phyloP scores from a whole-genome alignment of 129 eudicot species.

The Kitagawia praeruptora region DNA sequence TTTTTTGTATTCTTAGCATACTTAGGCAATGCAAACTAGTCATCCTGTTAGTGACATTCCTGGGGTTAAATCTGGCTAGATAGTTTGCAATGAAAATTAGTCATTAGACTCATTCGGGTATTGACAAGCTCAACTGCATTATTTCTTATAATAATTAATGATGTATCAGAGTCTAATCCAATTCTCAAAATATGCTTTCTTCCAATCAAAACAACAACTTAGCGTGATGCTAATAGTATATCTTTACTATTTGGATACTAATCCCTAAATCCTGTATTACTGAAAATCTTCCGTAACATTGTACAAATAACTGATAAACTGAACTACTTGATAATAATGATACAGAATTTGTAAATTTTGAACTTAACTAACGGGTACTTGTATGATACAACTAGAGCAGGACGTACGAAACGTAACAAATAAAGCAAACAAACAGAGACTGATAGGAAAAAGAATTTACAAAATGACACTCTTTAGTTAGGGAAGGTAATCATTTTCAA shows the following conservation, averaged over 20 bases:
- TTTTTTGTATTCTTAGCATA: too few relatives aligned
- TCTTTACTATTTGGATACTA: too few relatives aligned
- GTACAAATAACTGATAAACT: too few relatives aligned
- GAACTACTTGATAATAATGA: not conserved
- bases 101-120: not conserved
- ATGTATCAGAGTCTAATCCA: too few relatives aligned
- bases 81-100: not conserved
- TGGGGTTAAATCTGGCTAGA: not conserved
- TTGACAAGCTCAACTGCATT: not conserved
- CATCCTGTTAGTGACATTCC: not conserved
- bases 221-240: too few relatives aligned
- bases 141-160: too few relatives aligned
- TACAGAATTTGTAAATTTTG: not conserved
- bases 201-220: too few relatives aligned
- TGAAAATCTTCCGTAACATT: not conserved
- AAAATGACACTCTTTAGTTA: conserved; percentile 14
- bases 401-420: not conserved
- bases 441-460: not conserved
- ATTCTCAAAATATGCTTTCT: too few relatives aligned
- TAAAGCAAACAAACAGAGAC: not conserved
- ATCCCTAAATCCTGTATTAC: too few relatives aligned
- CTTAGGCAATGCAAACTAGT: too few relatives aligned
- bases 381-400: not conserved
- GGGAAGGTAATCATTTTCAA: conserved; percentile 65
- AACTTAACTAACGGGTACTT: not conserved